Base-by-base conservation (phyloP, 129 eudicot genomes). In the Artemisia argyi region DNA sequence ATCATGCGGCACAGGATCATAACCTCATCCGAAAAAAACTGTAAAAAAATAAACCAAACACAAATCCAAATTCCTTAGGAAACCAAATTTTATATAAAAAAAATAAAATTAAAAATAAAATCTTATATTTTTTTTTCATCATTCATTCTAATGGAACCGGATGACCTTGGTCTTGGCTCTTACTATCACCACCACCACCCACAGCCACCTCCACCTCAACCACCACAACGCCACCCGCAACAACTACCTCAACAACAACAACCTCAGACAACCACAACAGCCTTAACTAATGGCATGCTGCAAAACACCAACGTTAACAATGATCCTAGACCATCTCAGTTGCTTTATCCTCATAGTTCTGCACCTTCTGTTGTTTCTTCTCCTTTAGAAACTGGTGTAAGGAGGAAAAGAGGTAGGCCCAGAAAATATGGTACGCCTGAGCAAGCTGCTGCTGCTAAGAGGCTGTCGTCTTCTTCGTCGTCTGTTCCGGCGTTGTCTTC, bases 151-250 rank as follows among this genome's bases (percentile, higher is more conserved):
- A 88, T 88, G 94, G 94, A 88, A 72, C 88, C 86, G 61, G 82
- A 88, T 82, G 89, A 88, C 78, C 87, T 86, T 81, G 96, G 91
- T 73, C 80, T 88, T 17, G 78, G 80, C 83, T 81, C 91, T 61
- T 88, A 80, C 87, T 85, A 78, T 66, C 88, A 77, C 79, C 88
- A 71, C 75, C 88, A 78, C 59, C 87, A 74, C 74, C 89, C 66
- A 53, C 85, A 71, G 49, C 87, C 65, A 13, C 89, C 24, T 24
- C 84, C 78, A 0, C 86, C 64, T 3, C 75, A 70, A 7, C 85
- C 59, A 50, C 78, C 63, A 17, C 85, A 54, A 11, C 85, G 58
- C 72, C 83, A 79, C 59, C 85, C 42, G 58, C 79, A 53, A 17
- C 75, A 39, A 35, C 60, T 73, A 30, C 72, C 50, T n/a, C n/a